These are phyloP conservation scores for Globisporangium carolinianum DNA, from an alignment of 352 stramenopile genomes.

Conservation along the genomic window DNA sequence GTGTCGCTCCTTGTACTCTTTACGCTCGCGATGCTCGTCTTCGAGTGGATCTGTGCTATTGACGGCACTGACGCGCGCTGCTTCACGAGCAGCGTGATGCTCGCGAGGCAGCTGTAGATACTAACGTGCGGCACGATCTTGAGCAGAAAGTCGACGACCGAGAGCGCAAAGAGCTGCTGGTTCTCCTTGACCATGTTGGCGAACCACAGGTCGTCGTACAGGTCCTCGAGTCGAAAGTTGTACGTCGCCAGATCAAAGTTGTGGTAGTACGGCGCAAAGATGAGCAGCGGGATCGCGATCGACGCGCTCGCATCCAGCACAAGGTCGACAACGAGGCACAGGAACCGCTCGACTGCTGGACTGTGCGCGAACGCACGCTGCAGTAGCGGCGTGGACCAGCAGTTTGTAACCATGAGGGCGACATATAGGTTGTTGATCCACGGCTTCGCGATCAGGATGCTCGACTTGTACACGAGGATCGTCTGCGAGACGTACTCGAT, in stretches of 20 bases:
- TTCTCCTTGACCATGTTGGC: slow-evolving; percentile 12
- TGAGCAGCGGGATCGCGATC: slow-evolving; percentile 10
- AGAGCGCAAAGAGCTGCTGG: slow-evolving; percentile 9
- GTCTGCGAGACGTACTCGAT: slow-evolving; percentile 38
- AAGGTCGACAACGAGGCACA: slow-evolving; percentile 2
- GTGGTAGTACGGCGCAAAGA: slow-evolving; percentile 5
- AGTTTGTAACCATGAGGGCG: slow-evolving; percentile 18
- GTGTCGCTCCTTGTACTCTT: background rate
- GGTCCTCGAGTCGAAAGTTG: slow-evolving; percentile 6
- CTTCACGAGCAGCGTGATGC: slow-evolving; percentile 9
- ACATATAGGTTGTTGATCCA: slow-evolving; percentile 50
- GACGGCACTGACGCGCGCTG: background rate
- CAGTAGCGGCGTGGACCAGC: slow-evolving; percentile 7
- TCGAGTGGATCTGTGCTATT: background rate
- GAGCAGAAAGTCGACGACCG: slow-evolving; percentile 9
- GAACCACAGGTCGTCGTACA: slow-evolving; percentile 15
- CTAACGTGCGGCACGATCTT: slow-evolving; percentile 12
- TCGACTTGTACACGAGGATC: slow-evolving; percentile 34
- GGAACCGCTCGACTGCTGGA: slow-evolving; percentile 6
- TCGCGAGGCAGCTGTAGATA: slow-evolving; percentile 10
- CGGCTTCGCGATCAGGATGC: slow-evolving; percentile 26
- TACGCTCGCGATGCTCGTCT: background rate
- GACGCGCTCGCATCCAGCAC: slow-evolving; percentile 4
- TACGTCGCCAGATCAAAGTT: slow-evolving; percentile 6
- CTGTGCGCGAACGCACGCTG: slow-evolving; percentile 3